Percentiles rank a stretch among this genome's conserved stretches.
phyloP scores from a whole-genome alignment of 495 filamentous ascomycete genomes.

The Tuber umbilicatum region DNA sequence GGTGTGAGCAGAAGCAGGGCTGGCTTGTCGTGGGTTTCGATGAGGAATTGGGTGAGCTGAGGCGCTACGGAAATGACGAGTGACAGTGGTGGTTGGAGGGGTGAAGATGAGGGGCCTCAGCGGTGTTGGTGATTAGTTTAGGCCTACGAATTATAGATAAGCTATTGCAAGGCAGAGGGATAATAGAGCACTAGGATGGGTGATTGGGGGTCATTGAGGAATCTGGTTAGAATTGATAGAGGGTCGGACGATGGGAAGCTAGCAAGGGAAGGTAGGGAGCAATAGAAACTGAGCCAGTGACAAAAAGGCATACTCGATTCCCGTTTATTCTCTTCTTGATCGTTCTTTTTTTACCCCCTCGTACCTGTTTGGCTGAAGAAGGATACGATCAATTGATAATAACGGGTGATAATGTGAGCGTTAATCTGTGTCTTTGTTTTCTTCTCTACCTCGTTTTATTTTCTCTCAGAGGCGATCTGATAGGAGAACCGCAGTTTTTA shows the following conservation, averaged over 20 bases:
- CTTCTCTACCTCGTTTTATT: neutral
- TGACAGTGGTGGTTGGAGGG: neutral
- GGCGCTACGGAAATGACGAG: constrained; percentile 1
- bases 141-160: neutral
- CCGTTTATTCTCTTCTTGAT: neutral
- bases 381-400: neutral
- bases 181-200: neutral
- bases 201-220: neutral
- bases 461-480: neutral
- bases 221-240: neutral
- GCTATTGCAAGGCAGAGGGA: neutral
- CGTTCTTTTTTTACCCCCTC: neutral
- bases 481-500: constrained; percentile 1
- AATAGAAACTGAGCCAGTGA: neutral
- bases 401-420: neutral
- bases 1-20: constrained; percentile 20
- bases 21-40: constrained; percentile 15
- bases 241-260: constrained; percentile 2
- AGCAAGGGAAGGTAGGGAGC: neutral
- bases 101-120: neutral
- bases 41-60: neutral
- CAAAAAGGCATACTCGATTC: neutral
- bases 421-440: neutral
- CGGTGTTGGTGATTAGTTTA: neutral
- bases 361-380: neutral